Conservation (phyloP, 495 filamentous ascomycete genomes). For the Pyronema domesticum region DNA sequence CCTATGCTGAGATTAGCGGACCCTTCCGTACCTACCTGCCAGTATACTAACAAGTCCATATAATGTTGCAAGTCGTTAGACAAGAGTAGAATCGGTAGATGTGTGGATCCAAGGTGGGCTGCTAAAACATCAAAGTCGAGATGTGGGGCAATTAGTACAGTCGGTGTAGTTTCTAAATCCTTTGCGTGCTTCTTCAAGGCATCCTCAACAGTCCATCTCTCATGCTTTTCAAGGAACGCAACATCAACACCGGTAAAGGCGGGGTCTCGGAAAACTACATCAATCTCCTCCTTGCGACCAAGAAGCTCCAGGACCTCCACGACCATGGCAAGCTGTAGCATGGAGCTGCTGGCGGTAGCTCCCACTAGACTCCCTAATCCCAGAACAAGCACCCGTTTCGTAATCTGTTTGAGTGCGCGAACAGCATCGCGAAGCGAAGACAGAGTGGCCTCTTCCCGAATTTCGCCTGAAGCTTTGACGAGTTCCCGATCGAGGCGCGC, state of each 20-base stretch:
- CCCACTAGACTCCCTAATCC: background rate
- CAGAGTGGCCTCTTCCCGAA: background rate
- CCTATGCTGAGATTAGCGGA: constrained; percentile 2
- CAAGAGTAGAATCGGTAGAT: constrained; percentile 7
- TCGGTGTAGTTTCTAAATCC: background rate
- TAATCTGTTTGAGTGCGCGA: background rate
- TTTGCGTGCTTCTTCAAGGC: constrained; percentile 5
- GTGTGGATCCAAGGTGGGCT: background rate
- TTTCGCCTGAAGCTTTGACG: background rate
- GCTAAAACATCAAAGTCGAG: constrained; percentile 17
- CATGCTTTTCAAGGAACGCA: constrained; percentile 3
- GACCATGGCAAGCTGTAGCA: constrained; percentile 3
- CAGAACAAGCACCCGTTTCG: background rate
- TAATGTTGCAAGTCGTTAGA: constrained; percentile 16
- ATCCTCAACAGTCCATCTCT: background rate
- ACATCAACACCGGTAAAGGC: constrained; percentile 9
- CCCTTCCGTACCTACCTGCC: background rate
- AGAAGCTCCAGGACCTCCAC: background rate
- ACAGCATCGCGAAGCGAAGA: background rate
- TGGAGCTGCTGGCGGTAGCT: background rate
- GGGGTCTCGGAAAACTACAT: constrained; percentile 12
- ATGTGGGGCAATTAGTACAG: constrained; percentile 16
- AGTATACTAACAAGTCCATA: constrained; percentile 14
- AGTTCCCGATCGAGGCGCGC: background rate
- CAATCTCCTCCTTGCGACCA: background rate